Percentiles rank a stretch among this genome's conserved stretches.
phyloP scores from a whole-genome alignment of 805 yeast species.

The Teunomyces cretensis region DNA sequence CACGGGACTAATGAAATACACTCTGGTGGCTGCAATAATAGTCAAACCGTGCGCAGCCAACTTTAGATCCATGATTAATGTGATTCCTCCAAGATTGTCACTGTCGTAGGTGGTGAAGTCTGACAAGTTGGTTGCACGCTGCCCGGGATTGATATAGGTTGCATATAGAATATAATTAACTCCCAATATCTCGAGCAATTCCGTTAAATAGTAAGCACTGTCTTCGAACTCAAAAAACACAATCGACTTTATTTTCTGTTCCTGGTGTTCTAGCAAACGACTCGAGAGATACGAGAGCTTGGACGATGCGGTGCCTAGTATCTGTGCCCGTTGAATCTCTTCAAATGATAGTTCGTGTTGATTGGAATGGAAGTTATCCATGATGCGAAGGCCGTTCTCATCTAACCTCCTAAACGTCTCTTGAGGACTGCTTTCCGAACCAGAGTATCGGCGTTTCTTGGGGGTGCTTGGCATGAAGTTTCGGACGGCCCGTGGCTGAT shows the following conservation, averaged over 20 bases:
- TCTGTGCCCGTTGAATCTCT: constrained; percentile 29
- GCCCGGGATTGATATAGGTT: constrained; percentile 50
- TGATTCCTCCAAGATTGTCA: constrained; percentile 43
- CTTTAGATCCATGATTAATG: constrained; percentile 64
- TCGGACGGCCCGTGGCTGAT: neutral
- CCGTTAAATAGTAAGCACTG: constrained; percentile 66
- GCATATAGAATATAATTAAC: constrained; percentile 63
- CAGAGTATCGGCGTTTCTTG: neutral
- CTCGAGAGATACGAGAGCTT: constrained; percentile 62
- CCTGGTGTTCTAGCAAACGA: constrained; percentile 53
- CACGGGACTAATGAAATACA: constrained; percentile 69
- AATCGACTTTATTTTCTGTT: constrained; percentile 48
- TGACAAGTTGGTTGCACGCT: constrained; percentile 53
- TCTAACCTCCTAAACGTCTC: neutral
- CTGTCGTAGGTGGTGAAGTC: constrained; percentile 45
- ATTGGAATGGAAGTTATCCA: neutral
- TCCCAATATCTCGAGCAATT: constrained; percentile 61
- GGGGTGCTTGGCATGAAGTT: neutral
- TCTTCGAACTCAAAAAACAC: constrained; percentile 73
- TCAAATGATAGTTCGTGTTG: neutral
- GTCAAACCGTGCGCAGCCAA: constrained; percentile 71
- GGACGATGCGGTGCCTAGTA: constrained; percentile 64
- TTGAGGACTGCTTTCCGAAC: neutral
- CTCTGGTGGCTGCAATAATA: constrained; percentile 64
- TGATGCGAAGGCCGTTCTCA: neutral